Conservation (phyloP, 345 rosid species). For the Leavenworthia alabamica region DNA sequence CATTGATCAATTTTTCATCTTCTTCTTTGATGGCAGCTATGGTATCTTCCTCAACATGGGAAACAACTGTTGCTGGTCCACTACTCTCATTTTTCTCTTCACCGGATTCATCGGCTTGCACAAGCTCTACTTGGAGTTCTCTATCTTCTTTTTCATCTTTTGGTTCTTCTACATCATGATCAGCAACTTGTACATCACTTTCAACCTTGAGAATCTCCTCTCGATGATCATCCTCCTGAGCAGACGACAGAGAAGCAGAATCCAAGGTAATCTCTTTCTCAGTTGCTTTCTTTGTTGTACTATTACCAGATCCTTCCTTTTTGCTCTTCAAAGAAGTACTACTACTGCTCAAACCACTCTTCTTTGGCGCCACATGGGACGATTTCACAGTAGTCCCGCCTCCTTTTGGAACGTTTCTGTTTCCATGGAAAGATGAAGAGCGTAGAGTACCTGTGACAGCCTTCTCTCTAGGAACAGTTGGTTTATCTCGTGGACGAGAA, state of each 20-base stretch:
- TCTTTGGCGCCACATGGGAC: constrained; percentile 24
- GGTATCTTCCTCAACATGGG: constrained; percentile 19
- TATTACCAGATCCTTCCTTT: constrained; percentile 3
- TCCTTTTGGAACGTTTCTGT: constrained; percentile 29
- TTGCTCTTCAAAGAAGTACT: constrained; percentile 9
- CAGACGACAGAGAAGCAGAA: no score
- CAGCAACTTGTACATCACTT: no score
- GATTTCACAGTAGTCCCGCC: constrained; percentile 18
- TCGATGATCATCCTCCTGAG: no score
- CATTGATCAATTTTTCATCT: constrained; percentile 1
- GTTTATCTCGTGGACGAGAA: constrained; percentile 27
- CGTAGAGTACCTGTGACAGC: constrained; percentile 16
- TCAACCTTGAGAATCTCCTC: no score
- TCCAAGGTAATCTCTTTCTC: constrained; percentile 20
- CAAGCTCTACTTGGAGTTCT: constrained; percentile 21
- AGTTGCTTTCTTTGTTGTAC: not conserved
- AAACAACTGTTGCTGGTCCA: not conserved
- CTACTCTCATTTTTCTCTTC: constrained; percentile 25
- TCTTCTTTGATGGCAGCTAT: constrained; percentile 2
- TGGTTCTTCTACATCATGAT: no score
- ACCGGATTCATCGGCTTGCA: constrained; percentile 2
- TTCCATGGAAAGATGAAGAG: constrained; percentile 38
- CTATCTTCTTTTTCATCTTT: constrained; percentile 23
- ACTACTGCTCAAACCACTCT: constrained; percentile 19
- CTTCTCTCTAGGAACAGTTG: constrained; percentile 35